Evolutionary conservation across 1,284 basidiomycete genomes (phyloP), one percentile per base, ranked within the genome.

Genomic region (Exobasidium cylindrosporum): DNA sequence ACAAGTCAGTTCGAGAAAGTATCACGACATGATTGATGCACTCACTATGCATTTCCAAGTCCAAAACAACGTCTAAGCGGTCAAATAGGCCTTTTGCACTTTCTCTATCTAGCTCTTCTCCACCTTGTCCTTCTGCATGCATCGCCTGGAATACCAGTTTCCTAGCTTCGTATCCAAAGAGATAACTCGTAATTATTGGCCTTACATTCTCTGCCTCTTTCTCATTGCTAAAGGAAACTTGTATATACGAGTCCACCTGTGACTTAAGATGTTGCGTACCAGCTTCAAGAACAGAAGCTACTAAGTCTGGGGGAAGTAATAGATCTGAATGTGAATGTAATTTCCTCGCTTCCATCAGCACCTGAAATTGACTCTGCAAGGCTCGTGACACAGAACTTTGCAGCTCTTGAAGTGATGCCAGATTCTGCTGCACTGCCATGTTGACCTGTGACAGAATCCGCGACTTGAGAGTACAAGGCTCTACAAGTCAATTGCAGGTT

Each of bases 41-140:
- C 61, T 26, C 24, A 63, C 67, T 66, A 13, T 57, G 50, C 13
- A 61, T 64, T 4, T 66, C 65, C 11, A 77, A 58, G 1, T 60
- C 58, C 0, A 77, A 61, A 23, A 69, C 65, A 4, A 61, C 54
- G 50, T 77, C 74, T 11, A 75, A 61, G 4, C 66, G 65, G n/a
- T 69, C 67, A 13, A 69, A 55, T 2, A 57, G 56, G n/a, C 24
- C n/a, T 28, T 29, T 52, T 10, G 35, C 35, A 28, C 26, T 24
- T 24, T 50, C 21, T 28, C 47, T 21, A 21, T 24, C 47, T 24
- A 24, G 21, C n/a, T 28, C 26, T 50, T 50, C 47, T 50, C 21
- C 4, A 21, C n/a, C 21, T 24, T 5, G n/a, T 14, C 17, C 17
- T 50, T 13, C 4, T 50, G 14, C 21, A 24, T 5, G n/a, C 26